Conservation (phyloP, 306 rosid species). For the Amphicarpaea edgeworthii region DNA sequence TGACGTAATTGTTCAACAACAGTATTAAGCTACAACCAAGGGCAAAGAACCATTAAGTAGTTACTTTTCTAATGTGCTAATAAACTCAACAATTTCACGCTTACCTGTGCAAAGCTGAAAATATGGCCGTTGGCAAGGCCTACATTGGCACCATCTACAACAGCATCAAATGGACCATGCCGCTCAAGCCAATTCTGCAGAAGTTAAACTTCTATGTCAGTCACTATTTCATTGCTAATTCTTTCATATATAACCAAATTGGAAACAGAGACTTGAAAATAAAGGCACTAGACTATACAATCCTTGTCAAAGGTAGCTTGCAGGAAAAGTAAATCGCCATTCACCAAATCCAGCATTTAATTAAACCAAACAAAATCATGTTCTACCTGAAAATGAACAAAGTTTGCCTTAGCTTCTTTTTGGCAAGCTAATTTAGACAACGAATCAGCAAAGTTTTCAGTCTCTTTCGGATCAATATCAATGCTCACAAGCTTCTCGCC, state of each 20-base stretch:
- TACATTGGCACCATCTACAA: slow-evolving; percentile 93
- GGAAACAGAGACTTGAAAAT: slow-evolving; percentile 40
- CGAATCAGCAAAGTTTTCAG: slow-evolving; percentile 74
- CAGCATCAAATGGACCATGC: slow-evolving; percentile 91
- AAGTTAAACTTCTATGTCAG: slow-evolving; percentile 61
- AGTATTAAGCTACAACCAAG: slow-evolving; percentile 69
- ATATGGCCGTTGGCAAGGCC: slow-evolving; percentile 54
- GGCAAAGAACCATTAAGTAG: slow-evolving; percentile 46
- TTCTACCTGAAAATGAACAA: slow-evolving; percentile 73
- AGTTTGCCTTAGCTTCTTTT: slow-evolving; percentile 63
- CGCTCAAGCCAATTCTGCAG: slow-evolving; percentile 82
- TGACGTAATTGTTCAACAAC: slow-evolving; percentile 66
- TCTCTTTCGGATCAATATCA: slow-evolving; percentile 89
- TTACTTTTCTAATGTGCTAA: slow-evolving; percentile 34
- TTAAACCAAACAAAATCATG: slow-evolving; percentile 23
- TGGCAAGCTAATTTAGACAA: slow-evolving; percentile 72
- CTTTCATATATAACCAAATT: slow-evolving; percentile 37
- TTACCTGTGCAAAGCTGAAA: slow-evolving; percentile 79
- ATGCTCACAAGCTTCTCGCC: slow-evolving; percentile 77
- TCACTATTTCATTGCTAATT: slow-evolving; percentile 45
- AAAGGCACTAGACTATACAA: slow-evolving; percentile 24
- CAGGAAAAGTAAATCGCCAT: slow-evolving; percentile 30
- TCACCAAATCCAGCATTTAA: slow-evolving; percentile 40
- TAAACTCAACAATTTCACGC: slow-evolving; percentile 35
- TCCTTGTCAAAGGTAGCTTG: slow-evolving; percentile 22